These are phyloP conservation scores for Termitomyces sp. DNA, from an alignment of 768 basidiomycete species.

Conservation along the genomic window DNA sequence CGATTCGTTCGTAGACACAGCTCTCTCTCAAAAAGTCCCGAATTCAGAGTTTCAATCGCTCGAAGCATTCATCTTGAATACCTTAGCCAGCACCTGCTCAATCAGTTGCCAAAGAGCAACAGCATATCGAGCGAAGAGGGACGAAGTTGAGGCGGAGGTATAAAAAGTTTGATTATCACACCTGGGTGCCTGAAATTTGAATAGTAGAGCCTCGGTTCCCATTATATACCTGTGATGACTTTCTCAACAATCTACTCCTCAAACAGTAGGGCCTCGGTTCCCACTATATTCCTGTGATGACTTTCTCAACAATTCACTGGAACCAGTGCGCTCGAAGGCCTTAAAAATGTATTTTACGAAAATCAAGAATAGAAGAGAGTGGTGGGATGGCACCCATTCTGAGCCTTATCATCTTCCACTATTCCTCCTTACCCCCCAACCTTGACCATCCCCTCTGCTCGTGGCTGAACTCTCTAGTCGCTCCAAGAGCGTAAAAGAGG, in stretches of 20 bases:
- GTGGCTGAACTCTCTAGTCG: conserved; percentile 23
- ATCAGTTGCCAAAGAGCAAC: background rate
- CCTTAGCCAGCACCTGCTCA: background rate
- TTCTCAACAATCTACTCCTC: background rate
- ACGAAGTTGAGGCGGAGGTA: too few species aligned
- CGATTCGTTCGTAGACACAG: background rate
- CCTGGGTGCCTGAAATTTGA: background rate
- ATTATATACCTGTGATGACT: too few species aligned
- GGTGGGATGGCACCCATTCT: background rate
- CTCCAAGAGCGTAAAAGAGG: conserved; percentile 26
- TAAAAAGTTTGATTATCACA: background rate
- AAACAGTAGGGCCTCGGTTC: too few species aligned
- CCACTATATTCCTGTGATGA: too few species aligned
- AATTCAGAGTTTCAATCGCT: background rate
- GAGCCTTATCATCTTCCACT: conserved; percentile 13
- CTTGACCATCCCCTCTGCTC: conserved; percentile 9
- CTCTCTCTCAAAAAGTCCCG: too few species aligned
- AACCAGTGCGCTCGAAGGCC: background rate
- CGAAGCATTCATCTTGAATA: background rate
- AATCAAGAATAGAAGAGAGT: conserved; percentile 8
- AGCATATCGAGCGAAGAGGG: background rate
- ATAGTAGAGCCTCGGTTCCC: too few species aligned
- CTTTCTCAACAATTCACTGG: background rate
- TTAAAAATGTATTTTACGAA: background rate
- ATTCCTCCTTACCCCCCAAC: conserved; percentile 20